Base-by-base conservation (phyloP, 2,329 filamentous ascomycete genomes). In the Incumbomyces lentus region DNA sequence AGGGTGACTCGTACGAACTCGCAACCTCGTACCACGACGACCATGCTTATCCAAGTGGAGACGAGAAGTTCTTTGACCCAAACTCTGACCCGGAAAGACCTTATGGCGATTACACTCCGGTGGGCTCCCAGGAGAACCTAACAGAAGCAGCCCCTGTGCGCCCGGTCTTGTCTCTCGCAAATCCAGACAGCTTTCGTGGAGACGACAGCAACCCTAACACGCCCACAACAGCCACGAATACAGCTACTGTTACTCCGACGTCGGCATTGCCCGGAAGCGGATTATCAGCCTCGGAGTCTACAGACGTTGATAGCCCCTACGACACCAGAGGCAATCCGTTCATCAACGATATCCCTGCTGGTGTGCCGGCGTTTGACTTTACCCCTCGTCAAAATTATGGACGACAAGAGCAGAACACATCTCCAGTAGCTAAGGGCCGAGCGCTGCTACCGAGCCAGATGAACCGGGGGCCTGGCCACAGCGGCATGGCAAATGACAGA, bases 381-480 rank as follows among this genome's bases (percentile, higher is more conserved):
- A 46, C 52, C 34, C 30, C 52, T 26, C 48, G 32, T 38, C 14
- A 34, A 33, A 47, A 13, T 40, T 14, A 47, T 16, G n/a, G 7
- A 6, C 5, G 26, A 11, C 30, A 17, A 29, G 14, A 12, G n/a
- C 41, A 34, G 38, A 46, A 18, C 37, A 44, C 36, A 47, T 43
- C 44, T 37, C 49, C 10, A 37, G 50, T 46, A 47, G 35, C 47
- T 19, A 51, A 49, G 38, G 60, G 57, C 16, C 56, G 53, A 26
- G 62, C 61, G 16, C 55, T 60, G 10, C 56, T 63, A 29, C 58
- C 62, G 30, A 62, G 57, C 44, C 61, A 62, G 39, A 59, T 64
- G 47, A 49, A 52, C 30, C 56, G 55, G 33, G 55, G 59, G 41
- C 41, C 51, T 5, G 51, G 44, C 18, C 50, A 51, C 38, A 41